Evolutionary conservation across 2,329 filamentous ascomycete genomes (phyloP), one percentile per base, ranked within the genome.

Genomic region (Plectosphaerella sp.): DNA sequence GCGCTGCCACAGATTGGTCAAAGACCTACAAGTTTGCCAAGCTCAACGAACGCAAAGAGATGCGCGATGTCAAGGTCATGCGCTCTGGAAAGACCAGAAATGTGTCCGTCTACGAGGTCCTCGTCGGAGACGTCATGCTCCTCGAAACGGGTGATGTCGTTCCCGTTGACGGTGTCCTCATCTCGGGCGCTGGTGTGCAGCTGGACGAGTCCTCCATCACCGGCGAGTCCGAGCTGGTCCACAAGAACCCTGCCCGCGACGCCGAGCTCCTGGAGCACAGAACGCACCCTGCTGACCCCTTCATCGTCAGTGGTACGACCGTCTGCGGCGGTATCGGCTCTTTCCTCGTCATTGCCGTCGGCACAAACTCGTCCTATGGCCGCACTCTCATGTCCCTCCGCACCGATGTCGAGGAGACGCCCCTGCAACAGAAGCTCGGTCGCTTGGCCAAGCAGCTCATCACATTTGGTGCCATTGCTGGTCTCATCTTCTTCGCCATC

Each of bases 1-100:
- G 87, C 55, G 88, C 88, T n/a, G 72, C 85, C 35, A 92, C 91
- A 58, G 89, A 92, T 63, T 92, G 84, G 79, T 88, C 92, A 62
- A 91, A 91, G 67, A 88, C 91, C 65, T 79, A 86, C 45, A 87
- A 90, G 61, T 92, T 92, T 61, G 86, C 89, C 39, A 90, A 89
- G 66, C 72, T 92, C 54, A 91, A 91, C 68, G 83, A 83, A 66
- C 89, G 90, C 63, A 92, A 92, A 67, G 84, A 91, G 48, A 85
- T 91, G 62, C 80, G 88, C 33, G 73, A 80, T 48, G 83, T 93
- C 59, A 91, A 89, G 56, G 84, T 90, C 10, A 73, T 89, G 49
- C 84, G 89, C n/a, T 91, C 88, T 1, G 89, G 88, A 28, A 83
- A 78, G 59, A 84, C 83, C 1, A 76, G 79, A 57, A 83, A 88